Base-by-base conservation (phyloP, 2,329 filamentous ascomycete genomes). In the Xylariaceae sp. region DNA sequence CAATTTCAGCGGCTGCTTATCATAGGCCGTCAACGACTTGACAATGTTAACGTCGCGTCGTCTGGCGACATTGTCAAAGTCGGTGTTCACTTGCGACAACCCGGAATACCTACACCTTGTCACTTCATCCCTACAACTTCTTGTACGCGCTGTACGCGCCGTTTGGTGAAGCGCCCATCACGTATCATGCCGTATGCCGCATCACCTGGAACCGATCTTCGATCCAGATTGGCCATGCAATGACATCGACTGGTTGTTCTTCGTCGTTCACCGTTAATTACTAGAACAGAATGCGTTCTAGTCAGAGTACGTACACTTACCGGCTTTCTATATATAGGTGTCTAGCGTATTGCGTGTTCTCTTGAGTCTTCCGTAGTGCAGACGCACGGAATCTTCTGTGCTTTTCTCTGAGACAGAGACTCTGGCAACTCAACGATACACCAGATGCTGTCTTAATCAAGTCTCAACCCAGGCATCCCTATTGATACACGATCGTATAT, bases 1-100 rank as follows among this genome's bases (percentile, higher is more conserved):
- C 39, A 52, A 62, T 61, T 59, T 52, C 60, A 68, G 64, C 69
- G 66, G 67, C 51, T 63, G 50, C 50, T 55, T 37, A 53, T 51
- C 55, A 57, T 6, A 39, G 10, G 37, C 23, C 5, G 23, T 34
- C 10, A 13, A 9, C 37, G 11, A 42, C 23, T 5, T 30, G 23
- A 30, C 23, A 30, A 30, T 30, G 23, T 30, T 30, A 30, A 30
- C 23, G 23, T 30, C 23, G 23, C 23, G 23, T 30, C 23, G 23
- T 5, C 23, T 30, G 5, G 5, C 23, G 23, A 30, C 23, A 30
- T 30, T 4, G 4, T 30, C 23, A 30, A 30, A 30, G 23, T 30
- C 23, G 23, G 23, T 30, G 23, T 30, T 30, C 23, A 30, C 23
- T 5, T 42, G 11, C 8, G 37, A 42, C 8, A 42, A 9, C 11